Evolutionary conservation across 176 grass and related monocot genomes (phyloP).

Genomic region (Carex cristatella): DNA sequence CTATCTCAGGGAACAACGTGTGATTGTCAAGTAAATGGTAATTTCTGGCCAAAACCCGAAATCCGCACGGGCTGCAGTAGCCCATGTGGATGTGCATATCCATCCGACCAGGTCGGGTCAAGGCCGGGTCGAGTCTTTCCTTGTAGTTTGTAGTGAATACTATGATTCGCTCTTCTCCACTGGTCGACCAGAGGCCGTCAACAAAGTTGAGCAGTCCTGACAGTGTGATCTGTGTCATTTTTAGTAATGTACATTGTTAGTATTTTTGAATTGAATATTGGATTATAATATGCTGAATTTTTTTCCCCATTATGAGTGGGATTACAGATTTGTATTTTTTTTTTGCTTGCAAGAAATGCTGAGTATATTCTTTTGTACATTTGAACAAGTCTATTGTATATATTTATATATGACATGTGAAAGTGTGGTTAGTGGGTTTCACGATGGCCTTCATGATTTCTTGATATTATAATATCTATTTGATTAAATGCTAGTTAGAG

Average conservation of each 20-base stretch:
- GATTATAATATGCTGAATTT: not conserved
- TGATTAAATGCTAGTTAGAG: not conserved
- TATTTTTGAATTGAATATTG: not conserved
- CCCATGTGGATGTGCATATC: slow-evolving; percentile 95
- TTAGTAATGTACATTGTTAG: not conserved
- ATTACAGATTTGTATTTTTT: not conserved
- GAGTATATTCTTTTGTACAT: not conserved
- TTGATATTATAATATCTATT: not conserved
- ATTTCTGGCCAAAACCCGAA: slow-evolving; percentile 64
- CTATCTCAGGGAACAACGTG: slow-evolving; percentile 47
- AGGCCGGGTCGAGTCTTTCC: slow-evolving; percentile 68
- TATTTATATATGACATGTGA: not conserved
- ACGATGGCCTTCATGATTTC: not conserved
- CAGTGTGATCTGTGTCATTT: slow-evolving; percentile 53
- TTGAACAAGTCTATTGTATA: slow-evolving; percentile 4
- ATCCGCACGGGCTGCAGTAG: slow-evolving; percentile 55
- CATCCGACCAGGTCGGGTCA: slow-evolving; percentile 79
- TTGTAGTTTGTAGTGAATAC: slow-evolving; percentile 86
- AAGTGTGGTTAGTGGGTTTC: slow-evolving; percentile 1
- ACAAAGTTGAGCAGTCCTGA: slow-evolving; percentile 88
- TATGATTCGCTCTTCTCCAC: slow-evolving; percentile 82
- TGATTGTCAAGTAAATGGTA: slow-evolving; percentile 56
- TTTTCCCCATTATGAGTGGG: not conserved
- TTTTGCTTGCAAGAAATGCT: not conserved
- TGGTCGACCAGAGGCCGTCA: slow-evolving; percentile 74